A percentile compares a stretch with the other conserved stretches of the same genome.
These are phyloP conservation scores for Elsinoe arachidis DNA, from an alignment of 2,329 filamentous ascomycete species.

Conservation along the genomic window DNA sequence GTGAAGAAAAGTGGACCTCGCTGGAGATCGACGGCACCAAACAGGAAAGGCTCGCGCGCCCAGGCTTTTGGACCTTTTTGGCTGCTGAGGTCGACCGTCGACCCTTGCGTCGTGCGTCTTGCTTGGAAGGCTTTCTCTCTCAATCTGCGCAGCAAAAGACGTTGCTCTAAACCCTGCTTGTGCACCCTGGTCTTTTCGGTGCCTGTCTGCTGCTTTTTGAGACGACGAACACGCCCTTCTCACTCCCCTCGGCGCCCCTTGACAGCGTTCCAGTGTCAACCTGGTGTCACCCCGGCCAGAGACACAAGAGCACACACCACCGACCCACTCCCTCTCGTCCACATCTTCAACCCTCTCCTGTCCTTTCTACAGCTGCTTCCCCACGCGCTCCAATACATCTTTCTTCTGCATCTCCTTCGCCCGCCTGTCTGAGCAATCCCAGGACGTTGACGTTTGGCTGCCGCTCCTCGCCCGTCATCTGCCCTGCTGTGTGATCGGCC, in stretches of 20 bases:
- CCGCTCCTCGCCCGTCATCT: background rate
- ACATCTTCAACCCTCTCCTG: background rate
- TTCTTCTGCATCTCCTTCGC: background rate
- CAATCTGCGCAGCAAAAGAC: no score
- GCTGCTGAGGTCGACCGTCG: background rate
- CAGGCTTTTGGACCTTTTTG: background rate
- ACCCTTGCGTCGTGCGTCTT: background rate
- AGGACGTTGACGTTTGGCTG: background rate
- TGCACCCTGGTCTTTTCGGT: no score
- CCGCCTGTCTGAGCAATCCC: background rate
- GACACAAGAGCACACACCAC: slow-evolving; percentile 8
- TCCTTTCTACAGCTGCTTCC: background rate
- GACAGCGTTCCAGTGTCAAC: slow-evolving; percentile 6
- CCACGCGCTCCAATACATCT: background rate
- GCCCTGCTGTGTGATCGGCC: slow-evolving; percentile 5
- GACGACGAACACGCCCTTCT: background rate
- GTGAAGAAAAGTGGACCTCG: slow-evolving; percentile 6
- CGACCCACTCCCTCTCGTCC: background rate
- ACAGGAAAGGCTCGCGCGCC: background rate
- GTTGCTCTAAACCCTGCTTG: no score
- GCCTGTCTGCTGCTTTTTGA: background rate
- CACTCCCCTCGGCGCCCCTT: background rate
- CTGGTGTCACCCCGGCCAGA: slow-evolving; percentile 4
- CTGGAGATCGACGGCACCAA: background rate
- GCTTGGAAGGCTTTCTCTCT: no score